A percentile compares a stretch with the other conserved stretches of the same genome.
phyloP scores from a whole-genome alignment of 352 stramenopile species.

The Phytopythium oedochilum region DNA sequence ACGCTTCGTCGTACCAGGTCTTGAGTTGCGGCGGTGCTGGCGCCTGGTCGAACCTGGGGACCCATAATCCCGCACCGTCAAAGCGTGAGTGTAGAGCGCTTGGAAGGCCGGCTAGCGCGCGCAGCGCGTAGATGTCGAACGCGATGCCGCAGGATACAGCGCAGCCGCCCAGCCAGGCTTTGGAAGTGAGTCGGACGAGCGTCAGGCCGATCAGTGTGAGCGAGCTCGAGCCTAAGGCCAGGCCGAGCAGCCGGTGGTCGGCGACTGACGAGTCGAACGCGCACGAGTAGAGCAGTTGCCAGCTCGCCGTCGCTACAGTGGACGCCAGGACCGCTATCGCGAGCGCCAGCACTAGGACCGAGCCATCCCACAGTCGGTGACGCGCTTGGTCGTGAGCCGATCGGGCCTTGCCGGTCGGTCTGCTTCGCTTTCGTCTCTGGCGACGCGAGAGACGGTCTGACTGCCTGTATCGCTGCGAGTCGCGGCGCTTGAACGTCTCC shows the following conservation, averaged over 20 bases:
- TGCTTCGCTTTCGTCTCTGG: background rate
- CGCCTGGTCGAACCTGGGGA: background rate
- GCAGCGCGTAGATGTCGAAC: background rate
- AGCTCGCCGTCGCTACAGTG: background rate
- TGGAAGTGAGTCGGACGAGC: background rate
- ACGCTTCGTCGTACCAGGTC: constrained; percentile 13
- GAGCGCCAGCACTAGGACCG: background rate
- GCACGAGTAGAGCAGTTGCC: background rate
- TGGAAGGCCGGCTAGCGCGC: background rate
- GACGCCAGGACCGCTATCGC: background rate
- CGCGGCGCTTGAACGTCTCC: background rate
- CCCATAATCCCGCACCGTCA: background rate
- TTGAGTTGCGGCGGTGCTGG: background rate
- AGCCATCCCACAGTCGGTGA: background rate
- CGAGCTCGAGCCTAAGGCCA: background rate
- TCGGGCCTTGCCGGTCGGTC: background rate
- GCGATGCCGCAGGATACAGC: background rate
- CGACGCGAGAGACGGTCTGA: background rate
- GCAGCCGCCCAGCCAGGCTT: background rate
- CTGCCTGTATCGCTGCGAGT: background rate
- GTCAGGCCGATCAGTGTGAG: background rate
- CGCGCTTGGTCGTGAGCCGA: background rate
- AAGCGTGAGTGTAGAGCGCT: background rate
- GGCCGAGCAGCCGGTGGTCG: background rate
- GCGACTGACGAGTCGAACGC: background rate